These are phyloP conservation scores for Albugo candida DNA, from an alignment of 352 stramenopile genomes.

Conservation along the genomic window DNA sequence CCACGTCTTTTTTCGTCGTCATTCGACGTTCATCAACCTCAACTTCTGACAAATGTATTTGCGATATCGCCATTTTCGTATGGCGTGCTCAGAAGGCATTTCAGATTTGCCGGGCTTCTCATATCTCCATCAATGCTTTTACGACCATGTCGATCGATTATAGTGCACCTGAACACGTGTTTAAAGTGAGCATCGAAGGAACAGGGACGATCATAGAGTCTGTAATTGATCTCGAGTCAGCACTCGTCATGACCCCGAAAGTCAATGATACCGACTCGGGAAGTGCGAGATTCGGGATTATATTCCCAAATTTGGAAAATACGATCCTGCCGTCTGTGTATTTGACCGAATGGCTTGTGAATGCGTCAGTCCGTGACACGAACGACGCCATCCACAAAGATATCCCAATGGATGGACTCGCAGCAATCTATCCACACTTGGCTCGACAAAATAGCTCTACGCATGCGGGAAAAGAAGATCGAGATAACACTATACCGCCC, in stretches of 20 bases:
- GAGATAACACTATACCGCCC: constrained; percentile 1
- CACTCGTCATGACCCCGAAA: not conserved
- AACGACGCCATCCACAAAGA: no score
- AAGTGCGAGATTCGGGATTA: no score
- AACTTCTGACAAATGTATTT: not conserved
- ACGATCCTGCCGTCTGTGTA: no score
- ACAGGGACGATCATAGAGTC: constrained; percentile 4
- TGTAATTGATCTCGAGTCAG: constrained; percentile 9
- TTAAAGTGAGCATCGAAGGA: constrained; percentile 7
- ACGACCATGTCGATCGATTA: constrained; percentile 6
- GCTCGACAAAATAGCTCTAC: not conserved
- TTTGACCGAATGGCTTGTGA: no score
- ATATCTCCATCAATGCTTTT: not conserved
- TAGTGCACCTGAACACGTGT: not conserved
- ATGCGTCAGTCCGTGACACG: no score
- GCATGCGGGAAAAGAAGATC: constrained; percentile 1
- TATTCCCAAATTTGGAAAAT: no score
- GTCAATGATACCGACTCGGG: no score
- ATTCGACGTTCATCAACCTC: no score
- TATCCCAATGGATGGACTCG: no score
- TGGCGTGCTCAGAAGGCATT: constrained; percentile 9
- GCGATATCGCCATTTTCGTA: constrained; percentile 10
- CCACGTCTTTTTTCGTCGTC: no score
- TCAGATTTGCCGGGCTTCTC: constrained; percentile 6
- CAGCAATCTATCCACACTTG: no score